phyloP scores from a whole-genome alignment of 2,329 filamentous ascomycete species.

The Paecilomyces sp. region DNA sequence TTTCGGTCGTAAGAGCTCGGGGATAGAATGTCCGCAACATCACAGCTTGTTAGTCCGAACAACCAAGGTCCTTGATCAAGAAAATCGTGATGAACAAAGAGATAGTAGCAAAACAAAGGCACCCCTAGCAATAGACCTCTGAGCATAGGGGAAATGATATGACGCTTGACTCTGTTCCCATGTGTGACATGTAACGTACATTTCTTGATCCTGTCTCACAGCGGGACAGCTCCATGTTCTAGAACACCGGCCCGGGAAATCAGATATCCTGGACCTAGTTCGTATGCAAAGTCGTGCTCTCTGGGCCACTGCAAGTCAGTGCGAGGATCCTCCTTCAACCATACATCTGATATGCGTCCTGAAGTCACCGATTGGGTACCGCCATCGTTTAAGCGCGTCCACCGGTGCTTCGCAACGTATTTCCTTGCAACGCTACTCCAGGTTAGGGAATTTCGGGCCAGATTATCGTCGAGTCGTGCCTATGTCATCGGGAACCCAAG shows the following conservation, averaged over 20 bases:
- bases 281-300: neutral
- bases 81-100: neutral
- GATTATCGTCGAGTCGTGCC: neutral
- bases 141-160: neutral
- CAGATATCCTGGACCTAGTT: neutral
- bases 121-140: neutral
- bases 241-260: neutral
- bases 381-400: neutral
- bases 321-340: neutral
- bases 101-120: neutral
- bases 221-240: neutral
- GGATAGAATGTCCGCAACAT: neutral
- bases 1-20: neutral
- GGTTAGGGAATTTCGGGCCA: neutral
- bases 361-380: neutral
- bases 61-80: neutral
- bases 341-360: neutral
- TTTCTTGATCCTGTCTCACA: neutral
- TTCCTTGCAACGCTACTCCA: neutral
- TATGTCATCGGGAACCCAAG: neutral
- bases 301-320: neutral
- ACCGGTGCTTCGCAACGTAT: neutral
- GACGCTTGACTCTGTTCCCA: neutral
- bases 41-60: neutral
- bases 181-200: neutral